These are phyloP conservation scores for Nigrospora sphaerica DNA, from an alignment of 2,329 filamentous ascomycete genomes.

Conservation along the genomic window DNA sequence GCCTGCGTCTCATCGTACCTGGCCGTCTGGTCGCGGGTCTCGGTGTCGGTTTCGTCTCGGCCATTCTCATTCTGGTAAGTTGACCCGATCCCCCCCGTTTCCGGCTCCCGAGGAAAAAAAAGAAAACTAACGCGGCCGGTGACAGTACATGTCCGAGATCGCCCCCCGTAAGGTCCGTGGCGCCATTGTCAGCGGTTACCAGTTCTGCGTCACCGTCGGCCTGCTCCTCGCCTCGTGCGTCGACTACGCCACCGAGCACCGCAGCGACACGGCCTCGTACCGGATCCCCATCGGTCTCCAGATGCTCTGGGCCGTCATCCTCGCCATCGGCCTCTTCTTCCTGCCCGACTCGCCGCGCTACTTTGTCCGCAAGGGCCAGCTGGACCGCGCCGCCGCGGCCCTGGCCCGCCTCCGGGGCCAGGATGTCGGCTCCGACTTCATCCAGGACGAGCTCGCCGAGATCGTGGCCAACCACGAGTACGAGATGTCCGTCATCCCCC, in stretches of 20 bases:
- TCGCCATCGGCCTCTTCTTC: slow-evolving; percentile 63
- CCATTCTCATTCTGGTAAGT: slow-evolving; percentile 60
- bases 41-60: slow-evolving; percentile 75
- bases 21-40: slow-evolving; percentile 71
- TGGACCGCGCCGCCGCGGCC: slow-evolving; percentile 55
- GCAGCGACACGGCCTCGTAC: slow-evolving; percentile 59
- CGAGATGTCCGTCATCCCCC: slow-evolving; percentile 63
- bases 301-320: slow-evolving; percentile 72
- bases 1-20: slow-evolving; percentile 57
- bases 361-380: slow-evolving; percentile 70
- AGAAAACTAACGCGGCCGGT: neutral
- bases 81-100: neutral
- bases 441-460: slow-evolving; percentile 74
- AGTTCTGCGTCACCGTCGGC: slow-evolving; percentile 78
- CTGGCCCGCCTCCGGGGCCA: slow-evolving; percentile 69
- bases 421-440: slow-evolving; percentile 62
- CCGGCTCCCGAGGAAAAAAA: neutral
- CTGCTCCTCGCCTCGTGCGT: slow-evolving; percentile 68
- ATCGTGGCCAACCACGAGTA: slow-evolving; percentile 87
- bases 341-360: slow-evolving; percentile 83
- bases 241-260: slow-evolving; percentile 62
- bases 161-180: slow-evolving; percentile 68
- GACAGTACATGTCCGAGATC: slow-evolving; percentile 75
- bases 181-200: slow-evolving; percentile 74
- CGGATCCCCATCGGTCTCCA: slow-evolving; percentile 77